Base-by-base conservation (phyloP, 164 flowering plant species). In the Kingdonia uniflora region DNA sequence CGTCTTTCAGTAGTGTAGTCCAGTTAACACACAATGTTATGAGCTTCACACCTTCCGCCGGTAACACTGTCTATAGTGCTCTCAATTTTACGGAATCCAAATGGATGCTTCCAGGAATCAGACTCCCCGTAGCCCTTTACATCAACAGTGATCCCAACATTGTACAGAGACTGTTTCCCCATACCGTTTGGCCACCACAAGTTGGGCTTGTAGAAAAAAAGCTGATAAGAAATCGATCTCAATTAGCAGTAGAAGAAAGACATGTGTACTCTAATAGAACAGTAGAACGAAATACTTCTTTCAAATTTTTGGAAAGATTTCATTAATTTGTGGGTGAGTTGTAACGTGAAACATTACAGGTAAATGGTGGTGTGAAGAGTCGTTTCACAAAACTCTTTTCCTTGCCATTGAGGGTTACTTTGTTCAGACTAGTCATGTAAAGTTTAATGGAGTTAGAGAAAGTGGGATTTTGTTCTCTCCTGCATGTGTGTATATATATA, bases 161-260 rank as follows among this genome's bases (percentile, higher is more conserved):
- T 71, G 68, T 94, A 89, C 23, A 89, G 65, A 38, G 82, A 72
- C 62, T 89, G 99, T 68, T 88, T 80, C 41, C 99, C 97, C 99
- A 89, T 86, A 55, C 97, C 99, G 71, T 94, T 89, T 57, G 99
- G 99, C 97, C 99, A 94, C 97, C 99, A 94, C 49, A 94, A 65
- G 59, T 79, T 75, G 64, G 99, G 99, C 69, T 81, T 94, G 79
- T 94, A 88, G 81, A 94, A 88, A 54, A 80, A 89, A 14, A 84
- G 85, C 99, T 92, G 95, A 63, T 49, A 66, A 58, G 42, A 45
- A 65, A 51, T 29, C 4, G 35, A 29, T 51, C 23, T 61, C 48
- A 37, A 46, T 51, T 55, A 72, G 55, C 49, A 51, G 22, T 46
- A 46, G 49, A 29, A 62, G 20, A 2, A 19, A 21, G 26, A 52